These are phyloP conservation scores for Aspergillus ellipticus DNA, from an alignment of 495 filamentous ascomycete genomes.

Conservation along the genomic window DNA sequence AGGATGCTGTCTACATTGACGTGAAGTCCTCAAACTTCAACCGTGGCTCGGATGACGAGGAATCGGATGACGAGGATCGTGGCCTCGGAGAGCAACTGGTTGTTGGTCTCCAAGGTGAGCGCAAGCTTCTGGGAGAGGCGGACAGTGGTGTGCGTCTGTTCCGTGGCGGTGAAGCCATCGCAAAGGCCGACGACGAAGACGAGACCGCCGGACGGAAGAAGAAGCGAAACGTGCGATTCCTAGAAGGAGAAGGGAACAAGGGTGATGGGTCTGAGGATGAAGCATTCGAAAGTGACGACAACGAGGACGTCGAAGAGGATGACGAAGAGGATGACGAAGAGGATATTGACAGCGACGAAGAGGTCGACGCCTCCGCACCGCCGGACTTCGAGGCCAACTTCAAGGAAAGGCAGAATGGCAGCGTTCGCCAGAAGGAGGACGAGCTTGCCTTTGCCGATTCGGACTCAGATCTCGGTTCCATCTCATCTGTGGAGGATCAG, in stretches of 20 bases:
- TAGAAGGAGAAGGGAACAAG: constrained; percentile 54
- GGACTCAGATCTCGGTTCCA: constrained; percentile 90
- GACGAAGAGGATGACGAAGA: constrained; percentile 31
- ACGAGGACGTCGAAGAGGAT: constrained; percentile 49
- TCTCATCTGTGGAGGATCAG: constrained; percentile 66
- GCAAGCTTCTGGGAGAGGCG: constrained; percentile 75
- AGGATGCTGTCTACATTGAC: constrained; percentile 77
- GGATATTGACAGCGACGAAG: constrained; percentile 31
- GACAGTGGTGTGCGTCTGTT: constrained; percentile 82
- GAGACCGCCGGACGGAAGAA: constrained; percentile 67
- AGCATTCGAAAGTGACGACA: constrained; percentile 60
- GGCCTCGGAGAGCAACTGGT: constrained; percentile 93
- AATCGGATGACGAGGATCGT: constrained; percentile 60
- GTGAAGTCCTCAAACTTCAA: constrained; percentile 75
- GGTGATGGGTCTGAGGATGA: constrained; percentile 53
- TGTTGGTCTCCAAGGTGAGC: constrained; percentile 79
- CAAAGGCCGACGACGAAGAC: constrained; percentile 55
- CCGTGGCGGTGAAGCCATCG: constrained; percentile 66
- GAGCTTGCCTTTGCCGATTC: constrained; percentile 88
- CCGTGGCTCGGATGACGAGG: constrained; percentile 48
- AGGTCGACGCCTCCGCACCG: constrained; percentile 40
- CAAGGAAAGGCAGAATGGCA: constrained; percentile 44
- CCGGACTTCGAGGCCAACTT: constrained; percentile 38
- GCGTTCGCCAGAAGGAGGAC: constrained; percentile 47
- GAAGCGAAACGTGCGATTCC: constrained; percentile 60